Evolutionary conservation across 2,329 filamentous ascomycete species (phyloP), one percentile per base, ranked within the genome.

Genomic region (Colletotrichum chlorophyti): DNA sequence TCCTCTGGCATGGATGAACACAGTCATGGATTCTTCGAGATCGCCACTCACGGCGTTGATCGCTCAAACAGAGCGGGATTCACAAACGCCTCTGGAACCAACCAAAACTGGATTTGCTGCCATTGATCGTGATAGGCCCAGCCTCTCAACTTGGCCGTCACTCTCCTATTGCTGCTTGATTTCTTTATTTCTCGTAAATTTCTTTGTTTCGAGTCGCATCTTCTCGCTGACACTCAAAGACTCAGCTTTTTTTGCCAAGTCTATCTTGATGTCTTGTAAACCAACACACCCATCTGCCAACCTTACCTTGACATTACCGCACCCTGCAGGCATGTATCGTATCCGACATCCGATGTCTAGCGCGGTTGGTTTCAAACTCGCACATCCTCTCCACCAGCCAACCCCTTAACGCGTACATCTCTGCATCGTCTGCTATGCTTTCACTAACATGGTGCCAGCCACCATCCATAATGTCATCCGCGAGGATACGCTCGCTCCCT

Each of bases 1-100:
- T 59, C 55, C 51, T 43, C 55, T 49, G 24, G 37, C 55, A 55
- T 24, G 31, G 55, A 59, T 43, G 55, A 59, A 58, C 48, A 23
- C 41, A 54, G 50, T 29, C 35, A 35, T 55, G 42, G n/a, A 55
- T 38, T 50, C 55, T 42, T 42, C 43, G 15, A 35, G 35, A 34
- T 38, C 42, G 29, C 12, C 42, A 50, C 12, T 51, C n/a, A n/a
- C n/a, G n/a, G n/a, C n/a, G n/a, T n/a, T n/a, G n/a, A 10, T 48
- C 37, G 14, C 26, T 48, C 42, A 54, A n/a, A n/a, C n/a, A n/a
- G n/a, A n/a, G n/a, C n/a, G n/a, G n/a, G n/a, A n/a, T n/a, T n/a
- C n/a, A n/a, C n/a, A n/a, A n/a, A n/a, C n/a, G n/a, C n/a, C n/a
- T n/a, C n/a, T n/a, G n/a, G n/a, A n/a, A n/a, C n/a, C n/a, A n/a